Base-by-base conservation (phyloP, 805 yeast genomes). In the Barnettozyma vustinii region DNA sequence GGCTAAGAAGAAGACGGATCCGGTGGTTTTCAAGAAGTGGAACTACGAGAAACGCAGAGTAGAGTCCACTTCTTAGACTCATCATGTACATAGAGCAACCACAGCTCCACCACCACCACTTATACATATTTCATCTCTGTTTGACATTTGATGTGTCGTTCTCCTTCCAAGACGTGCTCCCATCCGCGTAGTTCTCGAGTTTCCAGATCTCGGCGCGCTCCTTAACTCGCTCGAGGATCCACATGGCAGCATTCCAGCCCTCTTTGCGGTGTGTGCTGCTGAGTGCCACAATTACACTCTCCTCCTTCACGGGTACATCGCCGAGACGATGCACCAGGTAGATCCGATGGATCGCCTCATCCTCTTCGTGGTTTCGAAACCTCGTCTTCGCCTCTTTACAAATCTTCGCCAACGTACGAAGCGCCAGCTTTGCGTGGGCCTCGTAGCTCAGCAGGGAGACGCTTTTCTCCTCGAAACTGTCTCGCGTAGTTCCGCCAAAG, bases 1-100 rank as follows among this genome's bases (percentile, higher is more conserved):
- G 70, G 16, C 40, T 2, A 46, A 47, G 26, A 50, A 46, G 37
- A 46, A 46, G 13, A 50, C 71, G 59, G 48, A 69, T 37, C 69
- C 73, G n/a, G 65, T 72, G 37, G 70, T 76, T 13, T 70, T 77
- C 47, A 76, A 77, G 56, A 75, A 82, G 49, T 87, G 83, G 76
- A 82, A 87, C 62, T 77, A 80, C 47, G 73, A 68, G 20, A 72
- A 72, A 42, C 71, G 79, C 54, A 70, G 65, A 50, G 71, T 83
- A 36, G 81, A 79, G 52, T 67, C 73, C 7, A 69, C 83, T 50
- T 72, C 76, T n/a, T 30, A 30, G 33, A 30, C 3, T 30, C n/a
- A 13, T 15, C n/a, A 13, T 30, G 33, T 48, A 78, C 26, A 16
- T 39, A 39, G 7, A 21, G 27, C 20, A 15, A 23, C 25, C 39